Conservation (phyloP, 495 filamentous ascomycete genomes). For the Astrocystis sublimbata region DNA sequence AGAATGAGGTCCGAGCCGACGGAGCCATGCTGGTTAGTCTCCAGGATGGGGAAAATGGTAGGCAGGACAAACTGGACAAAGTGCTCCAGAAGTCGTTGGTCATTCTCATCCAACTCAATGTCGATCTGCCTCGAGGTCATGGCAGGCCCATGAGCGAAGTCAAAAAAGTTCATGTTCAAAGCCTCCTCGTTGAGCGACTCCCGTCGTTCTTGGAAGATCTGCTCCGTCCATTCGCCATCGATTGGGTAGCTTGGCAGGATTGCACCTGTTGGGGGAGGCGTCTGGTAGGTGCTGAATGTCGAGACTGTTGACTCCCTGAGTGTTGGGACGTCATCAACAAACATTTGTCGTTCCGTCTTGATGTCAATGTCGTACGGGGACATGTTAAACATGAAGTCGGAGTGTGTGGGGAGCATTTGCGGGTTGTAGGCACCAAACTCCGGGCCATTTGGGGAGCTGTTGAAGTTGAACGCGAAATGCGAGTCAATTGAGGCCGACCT, state of each 20-base stretch:
- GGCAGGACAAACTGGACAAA: slow-evolving; percentile 87
- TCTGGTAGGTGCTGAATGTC: slow-evolving; percentile 81
- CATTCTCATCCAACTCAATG: slow-evolving; percentile 86
- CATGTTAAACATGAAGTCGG: slow-evolving; percentile 56
- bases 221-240: slow-evolving; percentile 74
- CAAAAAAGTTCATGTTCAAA: slow-evolving; percentile 73
- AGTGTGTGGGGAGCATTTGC: slow-evolving; percentile 41
- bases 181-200: slow-evolving; percentile 66
- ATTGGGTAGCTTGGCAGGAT: slow-evolving; percentile 64
- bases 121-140: slow-evolving; percentile 61
- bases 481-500: slow-evolving; percentile 78
- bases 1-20: slow-evolving; percentile 78
- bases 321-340: slow-evolving; percentile 84
- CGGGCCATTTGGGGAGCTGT: slow-evolving; percentile 57
- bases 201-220: slow-evolving; percentile 67
- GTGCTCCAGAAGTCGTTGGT: slow-evolving; percentile 84
- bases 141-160: slow-evolving; percentile 64
- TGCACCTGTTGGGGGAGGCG: slow-evolving; percentile 66
- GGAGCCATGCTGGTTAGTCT: slow-evolving; percentile 80
- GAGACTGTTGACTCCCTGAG: slow-evolving; percentile 80
- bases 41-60: slow-evolving; percentile 86
- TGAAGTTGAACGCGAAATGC: slow-evolving; percentile 74
- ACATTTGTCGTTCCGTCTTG: slow-evolving; percentile 92
- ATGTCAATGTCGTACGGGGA: slow-evolving; percentile 92
- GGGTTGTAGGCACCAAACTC: slow-evolving; percentile 65